These are phyloP conservation scores for Barbarea vulgaris DNA, from an alignment of 345 rosid genomes.

Conservation along the genomic window DNA sequence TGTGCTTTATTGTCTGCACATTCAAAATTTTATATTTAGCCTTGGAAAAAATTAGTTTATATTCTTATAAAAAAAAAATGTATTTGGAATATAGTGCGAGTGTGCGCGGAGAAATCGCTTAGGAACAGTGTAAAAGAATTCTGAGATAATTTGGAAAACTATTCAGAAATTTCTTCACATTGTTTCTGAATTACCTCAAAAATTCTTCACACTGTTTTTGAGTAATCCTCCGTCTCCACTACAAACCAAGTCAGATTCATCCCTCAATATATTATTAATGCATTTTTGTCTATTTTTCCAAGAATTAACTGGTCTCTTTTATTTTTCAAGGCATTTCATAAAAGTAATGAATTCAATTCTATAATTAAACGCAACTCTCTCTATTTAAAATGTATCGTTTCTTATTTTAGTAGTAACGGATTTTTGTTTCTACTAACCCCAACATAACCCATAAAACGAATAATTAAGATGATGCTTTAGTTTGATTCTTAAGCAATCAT, in stretches of 20 bases:
- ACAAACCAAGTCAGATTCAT: background rate
- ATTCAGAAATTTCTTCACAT: background rate
- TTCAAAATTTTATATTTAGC: constrained; percentile 7
- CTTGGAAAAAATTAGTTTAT: background rate
- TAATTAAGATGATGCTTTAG: background rate
- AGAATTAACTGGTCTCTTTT: background rate
- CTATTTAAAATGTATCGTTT: background rate
- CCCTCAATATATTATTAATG: background rate
- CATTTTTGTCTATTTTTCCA: background rate
- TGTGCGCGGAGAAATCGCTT: background rate
- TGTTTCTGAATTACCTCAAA: background rate
- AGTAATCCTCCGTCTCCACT: background rate
- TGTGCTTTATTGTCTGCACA: constrained; percentile 47
- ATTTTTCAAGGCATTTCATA: background rate
- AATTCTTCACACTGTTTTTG: background rate
- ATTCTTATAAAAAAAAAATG: background rate
- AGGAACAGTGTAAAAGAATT: background rate
- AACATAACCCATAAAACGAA: background rate
- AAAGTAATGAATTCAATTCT: constrained; percentile 9
- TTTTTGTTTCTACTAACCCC: background rate
- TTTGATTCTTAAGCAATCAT: constrained; percentile 10
- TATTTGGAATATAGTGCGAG: background rate
- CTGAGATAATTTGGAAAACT: background rate
- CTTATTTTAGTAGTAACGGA: background rate
- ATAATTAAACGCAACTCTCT: background rate